phyloP scores from a whole-genome alignment of 345 rosid genomes.

The Salix suchowensis region DNA sequence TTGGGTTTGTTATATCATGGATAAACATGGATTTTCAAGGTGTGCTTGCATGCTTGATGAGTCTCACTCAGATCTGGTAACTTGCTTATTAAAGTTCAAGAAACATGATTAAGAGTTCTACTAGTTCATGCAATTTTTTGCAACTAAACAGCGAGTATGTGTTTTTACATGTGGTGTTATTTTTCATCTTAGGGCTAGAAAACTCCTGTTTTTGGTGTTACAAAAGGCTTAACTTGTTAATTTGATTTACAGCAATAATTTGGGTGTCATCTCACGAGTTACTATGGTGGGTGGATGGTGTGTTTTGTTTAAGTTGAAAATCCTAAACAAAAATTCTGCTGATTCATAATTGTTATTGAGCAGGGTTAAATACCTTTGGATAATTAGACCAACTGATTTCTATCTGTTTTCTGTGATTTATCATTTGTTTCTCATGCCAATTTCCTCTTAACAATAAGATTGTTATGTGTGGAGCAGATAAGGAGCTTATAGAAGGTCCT shows the following conservation, averaged over 20 bases:
- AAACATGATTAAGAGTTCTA: background rate
- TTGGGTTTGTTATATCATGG: background rate
- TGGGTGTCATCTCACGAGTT: background rate
- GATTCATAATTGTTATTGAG: background rate
- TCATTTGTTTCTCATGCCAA: background rate
- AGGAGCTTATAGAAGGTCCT: slow-evolving; percentile 22
- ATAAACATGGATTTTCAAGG: background rate
- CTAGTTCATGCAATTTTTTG: background rate
- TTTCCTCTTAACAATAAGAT: background rate
- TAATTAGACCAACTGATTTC: background rate
- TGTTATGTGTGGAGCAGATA: slow-evolving; percentile 17
- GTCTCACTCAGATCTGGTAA: background rate
- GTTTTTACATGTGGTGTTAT: background rate
- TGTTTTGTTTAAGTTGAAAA: background rate
- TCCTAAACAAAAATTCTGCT: background rate
- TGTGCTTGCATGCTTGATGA: background rate
- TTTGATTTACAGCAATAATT: background rate
- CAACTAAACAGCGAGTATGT: background rate
- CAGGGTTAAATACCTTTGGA: background rate
- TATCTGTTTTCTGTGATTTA: background rate
- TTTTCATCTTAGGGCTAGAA: background rate
- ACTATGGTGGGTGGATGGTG: background rate
- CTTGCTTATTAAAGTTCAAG: background rate
- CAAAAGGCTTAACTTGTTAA: no score
- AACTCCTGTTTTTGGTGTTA: background rate